These are phyloP conservation scores for Claviceps spartinae DNA, from an alignment of 2,329 filamentous ascomycete genomes.

Conservation along the genomic window DNA sequence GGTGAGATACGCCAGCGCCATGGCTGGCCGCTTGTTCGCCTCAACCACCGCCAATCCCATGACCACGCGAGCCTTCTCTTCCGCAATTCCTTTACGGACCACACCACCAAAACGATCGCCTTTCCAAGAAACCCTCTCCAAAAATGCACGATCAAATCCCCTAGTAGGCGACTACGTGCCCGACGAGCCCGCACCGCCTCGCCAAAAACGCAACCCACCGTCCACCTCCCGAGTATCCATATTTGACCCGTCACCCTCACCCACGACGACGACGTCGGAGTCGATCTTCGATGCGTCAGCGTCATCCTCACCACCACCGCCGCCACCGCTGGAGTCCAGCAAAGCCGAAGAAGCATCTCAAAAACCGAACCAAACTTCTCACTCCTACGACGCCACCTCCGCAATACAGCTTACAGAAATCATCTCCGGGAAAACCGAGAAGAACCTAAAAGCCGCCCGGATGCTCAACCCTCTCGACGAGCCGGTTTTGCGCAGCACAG, in stretches of 20 bases:
- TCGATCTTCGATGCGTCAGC: slow-evolving; percentile 7
- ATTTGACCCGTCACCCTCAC: background rate
- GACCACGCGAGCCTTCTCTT: slow-evolving; percentile 18
- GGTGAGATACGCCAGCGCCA: slow-evolving; percentile 15
- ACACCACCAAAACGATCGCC: slow-evolving; percentile 5
- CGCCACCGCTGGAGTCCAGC: background rate
- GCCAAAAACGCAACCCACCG: slow-evolving; percentile 4
- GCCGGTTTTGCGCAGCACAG: slow-evolving; percentile 17
- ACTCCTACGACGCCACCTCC: slow-evolving; percentile 9
- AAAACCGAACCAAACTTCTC: background rate
- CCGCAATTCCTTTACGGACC: slow-evolving; percentile 16
- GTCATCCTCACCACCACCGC: slow-evolving; percentile 9
- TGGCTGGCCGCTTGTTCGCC: slow-evolving; percentile 18
- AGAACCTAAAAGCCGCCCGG: slow-evolving; percentile 10
- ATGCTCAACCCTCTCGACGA: slow-evolving; percentile 14
- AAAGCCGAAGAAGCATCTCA: background rate
- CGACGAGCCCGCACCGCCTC: slow-evolving; percentile 6
- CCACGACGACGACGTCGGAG: background rate
- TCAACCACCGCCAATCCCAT: slow-evolving; percentile 9
- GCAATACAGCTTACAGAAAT: slow-evolving; percentile 22
- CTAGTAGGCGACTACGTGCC: slow-evolving; percentile 16
- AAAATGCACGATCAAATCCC: slow-evolving; percentile 15
- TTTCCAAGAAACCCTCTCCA: slow-evolving; percentile 1
- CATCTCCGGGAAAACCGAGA: slow-evolving; percentile 18
- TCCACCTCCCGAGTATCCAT: background rate